Percentiles rank a stretch among this genome's conserved stretches.
phyloP scores from a whole-genome alignment of 331 rosid genomes.

The Ulmus americana region DNA sequence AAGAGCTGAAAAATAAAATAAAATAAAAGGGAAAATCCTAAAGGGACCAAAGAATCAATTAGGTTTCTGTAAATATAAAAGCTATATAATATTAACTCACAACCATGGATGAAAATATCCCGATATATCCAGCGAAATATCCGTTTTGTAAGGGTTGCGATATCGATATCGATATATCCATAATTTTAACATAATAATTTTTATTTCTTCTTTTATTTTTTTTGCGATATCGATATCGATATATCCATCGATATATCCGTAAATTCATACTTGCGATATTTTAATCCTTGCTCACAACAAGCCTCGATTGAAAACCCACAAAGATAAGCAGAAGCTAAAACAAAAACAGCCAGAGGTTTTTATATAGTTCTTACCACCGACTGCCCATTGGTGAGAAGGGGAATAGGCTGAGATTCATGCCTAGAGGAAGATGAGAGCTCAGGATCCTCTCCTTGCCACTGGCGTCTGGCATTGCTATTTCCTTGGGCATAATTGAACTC shows the following conservation, averaged over 20 bases:
- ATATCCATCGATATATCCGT: too few relatives aligned
- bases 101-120: too few relatives aligned
- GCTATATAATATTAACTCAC: background rate
- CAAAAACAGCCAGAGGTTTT: background rate
- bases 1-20: too few relatives aligned
- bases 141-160: too few relatives aligned
- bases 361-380: conserved; percentile 34
- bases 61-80: background rate
- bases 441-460: conserved; percentile 70
- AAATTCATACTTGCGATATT: too few relatives aligned
- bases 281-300: background rate
- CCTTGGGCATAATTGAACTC: conserved; percentile 63
- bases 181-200: too few relatives aligned
- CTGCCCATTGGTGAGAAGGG: conserved; percentile 76
- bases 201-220: too few relatives aligned
- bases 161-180: too few relatives aligned
- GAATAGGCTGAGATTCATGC: conserved; percentile 81
- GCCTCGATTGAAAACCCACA: conserved; percentile 10
- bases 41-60: too few relatives aligned
- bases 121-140: too few relatives aligned
- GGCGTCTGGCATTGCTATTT: conserved; percentile 47
- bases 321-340: background rate
- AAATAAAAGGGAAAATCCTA: too few relatives aligned
- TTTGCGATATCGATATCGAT: too few relatives aligned
- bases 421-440: conserved; percentile 77